Conservation (phyloP, 2,329 filamentous ascomycete species). For the Teratosphaeria gauchensis region DNA sequence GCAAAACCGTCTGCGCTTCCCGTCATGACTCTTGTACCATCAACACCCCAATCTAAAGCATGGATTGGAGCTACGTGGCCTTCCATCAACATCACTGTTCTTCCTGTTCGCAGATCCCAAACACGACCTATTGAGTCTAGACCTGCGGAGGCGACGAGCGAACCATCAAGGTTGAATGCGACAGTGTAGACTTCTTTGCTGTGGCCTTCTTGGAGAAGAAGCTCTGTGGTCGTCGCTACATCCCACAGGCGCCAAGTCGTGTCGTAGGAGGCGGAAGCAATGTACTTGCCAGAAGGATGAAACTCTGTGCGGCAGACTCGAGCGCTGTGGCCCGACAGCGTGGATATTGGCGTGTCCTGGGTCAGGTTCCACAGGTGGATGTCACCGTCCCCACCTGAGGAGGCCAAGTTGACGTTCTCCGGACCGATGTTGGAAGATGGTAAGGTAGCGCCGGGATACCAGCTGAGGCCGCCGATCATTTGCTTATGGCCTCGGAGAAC, state of each 20-base stretch:
- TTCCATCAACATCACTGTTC: conserved; percentile 92
- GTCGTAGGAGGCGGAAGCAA: conserved; percentile 90
- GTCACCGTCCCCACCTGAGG: conserved; percentile 78
- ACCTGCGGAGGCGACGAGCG: conserved; percentile 81
- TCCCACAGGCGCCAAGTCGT: conserved; percentile 98
- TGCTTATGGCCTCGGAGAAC: conserved; percentile 76
- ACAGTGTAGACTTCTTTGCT: conserved; percentile 87
- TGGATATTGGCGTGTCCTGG: conserved; percentile 75
- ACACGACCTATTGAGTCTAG: conserved; percentile 89
- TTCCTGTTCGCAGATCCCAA: conserved; percentile 87
- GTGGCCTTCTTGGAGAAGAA: conserved; percentile 87
- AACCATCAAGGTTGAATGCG: conserved; percentile 84
- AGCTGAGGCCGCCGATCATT: conserved; percentile 81
- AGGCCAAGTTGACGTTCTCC: conserved; percentile 71
- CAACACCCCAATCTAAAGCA: conserved; percentile 81
- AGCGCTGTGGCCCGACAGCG: conserved; percentile 71
- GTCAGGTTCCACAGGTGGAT: conserved; percentile 85
- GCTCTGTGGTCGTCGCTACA: conserved; percentile 70
- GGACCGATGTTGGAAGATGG: conserved; percentile 57
- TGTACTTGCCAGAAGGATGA: conserved; percentile 79
- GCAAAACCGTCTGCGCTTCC: conserved; percentile 91
- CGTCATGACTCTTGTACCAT: conserved; percentile 86
- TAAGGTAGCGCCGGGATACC: conserved; percentile 76
- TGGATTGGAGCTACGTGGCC: conserved; percentile 91
- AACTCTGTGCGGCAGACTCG: conserved; percentile 90